Evolutionary conservation across 352 stramenopile species (phyloP).

Genomic region (Peronospora destructor): DNA sequence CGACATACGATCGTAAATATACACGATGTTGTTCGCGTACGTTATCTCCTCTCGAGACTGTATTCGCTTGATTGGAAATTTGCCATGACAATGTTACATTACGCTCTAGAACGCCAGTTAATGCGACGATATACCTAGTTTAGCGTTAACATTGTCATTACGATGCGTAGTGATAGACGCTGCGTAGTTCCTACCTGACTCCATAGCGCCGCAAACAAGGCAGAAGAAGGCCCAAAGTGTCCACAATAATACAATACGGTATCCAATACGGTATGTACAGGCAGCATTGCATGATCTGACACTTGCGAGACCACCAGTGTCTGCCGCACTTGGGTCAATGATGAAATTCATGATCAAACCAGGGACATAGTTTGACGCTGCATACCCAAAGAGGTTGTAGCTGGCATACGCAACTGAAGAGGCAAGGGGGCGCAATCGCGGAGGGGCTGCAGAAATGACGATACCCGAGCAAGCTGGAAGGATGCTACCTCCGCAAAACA

Average conservation of each 20-base stretch:
- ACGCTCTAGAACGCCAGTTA: conserved; percentile 19
- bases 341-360: conserved; percentile 82
- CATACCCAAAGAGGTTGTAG: conserved; percentile 85
- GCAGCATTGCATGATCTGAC: conserved; percentile 45
- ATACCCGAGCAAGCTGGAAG: conserved; percentile 79
- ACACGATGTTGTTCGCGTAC: conserved; percentile 20
- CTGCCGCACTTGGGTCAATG: conserved; percentile 35
- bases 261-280: conserved; percentile 76
- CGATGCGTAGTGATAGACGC: conserved; percentile 9
- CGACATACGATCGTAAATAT: conserved; percentile 24
- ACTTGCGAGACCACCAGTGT: conserved; percentile 14
- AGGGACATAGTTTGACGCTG: conserved; percentile 77
- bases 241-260: conserved; percentile 76
- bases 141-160: conserved; percentile 14
- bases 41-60: conserved; percentile 14
- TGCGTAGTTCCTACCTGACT: conserved; percentile 31
- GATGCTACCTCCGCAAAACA: conserved; percentile 72
- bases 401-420: conserved; percentile 74
- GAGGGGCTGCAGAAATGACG: conserved; percentile 65
- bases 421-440: conserved; percentile 53
- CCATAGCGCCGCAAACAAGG: conserved; percentile 36
- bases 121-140: conserved; percentile 10
- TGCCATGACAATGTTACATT: conserved; percentile 13
- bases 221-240: conserved; percentile 70
- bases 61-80: conserved; percentile 6